Evolutionary conservation across 148 eudicot genomes (phyloP), one percentile per base, ranked within the genome.

Genomic region (Rhododendron simsii): DNA sequence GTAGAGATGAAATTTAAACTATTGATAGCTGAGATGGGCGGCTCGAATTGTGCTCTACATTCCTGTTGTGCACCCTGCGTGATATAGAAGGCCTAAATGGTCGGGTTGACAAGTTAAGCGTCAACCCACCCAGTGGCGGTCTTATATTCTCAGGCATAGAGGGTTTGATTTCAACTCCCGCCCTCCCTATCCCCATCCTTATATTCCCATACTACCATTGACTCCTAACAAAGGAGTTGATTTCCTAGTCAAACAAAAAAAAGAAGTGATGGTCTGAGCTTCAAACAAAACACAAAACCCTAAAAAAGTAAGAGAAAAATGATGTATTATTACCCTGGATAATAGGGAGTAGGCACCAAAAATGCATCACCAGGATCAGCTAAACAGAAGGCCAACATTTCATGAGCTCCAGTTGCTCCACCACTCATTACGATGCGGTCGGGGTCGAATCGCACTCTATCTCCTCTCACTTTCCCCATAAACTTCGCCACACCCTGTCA

Each of bases 351-450:
- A 18, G 94, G 94, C 23, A 92, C 94, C 89, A 92, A 79, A 51
- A 92, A 89, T 30, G 94, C 94, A 28, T 92, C 94, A 14, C 91
- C 92, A 48, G 91, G 93, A 82, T 92, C 90, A 86, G 94, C 94
- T 65, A 92, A 87, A 61, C 94, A 92, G 65, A 92, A 92, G 39
- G 89, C 90, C 81, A 92, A 45, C 53, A 86, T 88, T 82, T 92
- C 94, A 45, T 91, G 91, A 85, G 94, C 94, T 50, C 94, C 94
- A 14, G 94, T 92, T 14, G 94, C 94, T 50, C 94, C 94, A 48
- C 94, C 94, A 39, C 91, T 89, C 94, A 92, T 92, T 0, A 92
- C 94, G 39, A 92, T 83, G 18, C 93, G 92, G 76, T 88, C 90
- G 0, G 94, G 91, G 82, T 92, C 92, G 63, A 92, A 92, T 18